Evolutionary conservation across 1,284 basidiomycete species (phyloP).

Genomic region (Trametes versicolor): DNA sequence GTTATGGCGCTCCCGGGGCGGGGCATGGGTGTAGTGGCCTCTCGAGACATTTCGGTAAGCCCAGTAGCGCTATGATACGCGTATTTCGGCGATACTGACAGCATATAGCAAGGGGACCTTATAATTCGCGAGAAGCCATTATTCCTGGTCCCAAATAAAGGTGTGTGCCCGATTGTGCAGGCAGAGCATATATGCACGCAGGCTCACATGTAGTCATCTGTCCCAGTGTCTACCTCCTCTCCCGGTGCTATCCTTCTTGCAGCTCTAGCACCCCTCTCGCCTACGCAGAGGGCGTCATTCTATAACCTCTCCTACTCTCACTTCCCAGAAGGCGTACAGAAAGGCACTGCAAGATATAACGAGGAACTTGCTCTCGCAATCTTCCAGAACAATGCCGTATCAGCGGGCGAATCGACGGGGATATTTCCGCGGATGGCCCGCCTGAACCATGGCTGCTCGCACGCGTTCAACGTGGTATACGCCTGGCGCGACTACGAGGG

Average conservation of each 20-base stretch:
- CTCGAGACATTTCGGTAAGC: slow-evolving; percentile 49
- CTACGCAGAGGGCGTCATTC: slow-evolving; percentile 50
- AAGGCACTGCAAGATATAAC: slow-evolving; percentile 45
- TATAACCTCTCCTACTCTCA: slow-evolving; percentile 64
- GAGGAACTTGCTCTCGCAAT: slow-evolving; percentile 63
- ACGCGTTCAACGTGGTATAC: slow-evolving; percentile 71
- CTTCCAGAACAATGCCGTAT: slow-evolving; percentile 71
- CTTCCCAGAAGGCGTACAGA: slow-evolving; percentile 52
- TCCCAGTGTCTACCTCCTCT: slow-evolving; percentile 50
- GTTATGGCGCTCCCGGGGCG: slow-evolving; percentile 49
- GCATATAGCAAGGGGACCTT: slow-evolving; percentile 62
- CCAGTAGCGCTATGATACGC: background rate
- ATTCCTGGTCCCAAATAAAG: slow-evolving; percentile 58
- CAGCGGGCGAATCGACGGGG: slow-evolving; percentile 57
- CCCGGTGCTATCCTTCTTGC: slow-evolving; percentile 55
- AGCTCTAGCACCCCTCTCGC: slow-evolving; percentile 46
- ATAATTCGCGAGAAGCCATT: slow-evolving; percentile 63
- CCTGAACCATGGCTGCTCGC: slow-evolving; percentile 71
- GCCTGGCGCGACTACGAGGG: slow-evolving; percentile 59
- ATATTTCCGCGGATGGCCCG: slow-evolving; percentile 70
- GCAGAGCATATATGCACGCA: background rate
- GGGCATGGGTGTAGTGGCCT: slow-evolving; percentile 53
- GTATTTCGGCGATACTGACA: background rate
- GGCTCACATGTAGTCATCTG: background rate
- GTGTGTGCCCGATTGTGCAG: slow-evolving; percentile 45